Evolutionary conservation across 176 grass and related monocot species (phyloP), one percentile per base, ranked within the genome.

Genomic region (Carex cristatella): DNA sequence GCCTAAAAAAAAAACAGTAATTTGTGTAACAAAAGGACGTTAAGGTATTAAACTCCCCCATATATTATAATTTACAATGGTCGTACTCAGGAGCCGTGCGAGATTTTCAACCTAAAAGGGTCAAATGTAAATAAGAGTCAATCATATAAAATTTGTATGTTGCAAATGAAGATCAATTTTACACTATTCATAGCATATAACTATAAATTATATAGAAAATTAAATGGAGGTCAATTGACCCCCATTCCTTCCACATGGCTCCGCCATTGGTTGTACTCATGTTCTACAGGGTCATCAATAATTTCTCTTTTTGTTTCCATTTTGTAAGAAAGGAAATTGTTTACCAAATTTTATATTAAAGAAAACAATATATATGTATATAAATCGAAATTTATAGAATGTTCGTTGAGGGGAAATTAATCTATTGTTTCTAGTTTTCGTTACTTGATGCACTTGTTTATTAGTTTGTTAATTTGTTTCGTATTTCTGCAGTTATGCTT

Each of bases 401-500:
- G 15, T 70, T 18, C 37, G 15, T 19, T 8, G 16, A 44, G 14
- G 46, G 38, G 10, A 16, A 5, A 71, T 19, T 4, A 42, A 19
- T 71, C 37, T 46, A 46, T 46, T 40, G 0, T 46, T 23, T 42
- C 15, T 4, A 2, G 38, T 46, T 48, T 72, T 46, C 7, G 4
- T 32, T 38, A 68, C 4, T 15, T 76, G 27, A 76, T 7, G 72
- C 8, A 76, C 13, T 54, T 27, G 7, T 30, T 64, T 63, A 14
- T 40, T 42, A n/a, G 10, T 68, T 70, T 32, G 10, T 74, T 59
- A 28, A 7, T 46, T 42, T 23, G 1, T 75, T 57, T 37, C 5
- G 6, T 70, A 11, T 40, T 37, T 31, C 9, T 53, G 65, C 80
- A 94, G 90, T 88, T 91, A 90, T 61, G 62, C 91, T 32, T 65